These are phyloP conservation scores for Earliella scabrosa DNA, from an alignment of 1,284 basidiomycete genomes.

Conservation along the genomic window DNA sequence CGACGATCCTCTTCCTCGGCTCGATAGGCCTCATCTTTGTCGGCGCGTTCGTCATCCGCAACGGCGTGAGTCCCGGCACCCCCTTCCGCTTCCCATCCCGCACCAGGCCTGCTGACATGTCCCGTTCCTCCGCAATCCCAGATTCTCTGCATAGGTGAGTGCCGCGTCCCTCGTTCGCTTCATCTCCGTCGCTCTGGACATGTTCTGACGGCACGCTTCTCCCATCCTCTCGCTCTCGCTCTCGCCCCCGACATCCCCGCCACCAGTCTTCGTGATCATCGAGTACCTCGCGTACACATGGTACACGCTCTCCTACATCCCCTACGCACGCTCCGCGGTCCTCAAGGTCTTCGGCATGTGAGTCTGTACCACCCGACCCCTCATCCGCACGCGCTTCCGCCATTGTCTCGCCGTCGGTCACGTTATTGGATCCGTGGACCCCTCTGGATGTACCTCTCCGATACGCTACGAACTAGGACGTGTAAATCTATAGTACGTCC, in stretches of 20 bases:
- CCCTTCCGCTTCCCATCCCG: neutral
- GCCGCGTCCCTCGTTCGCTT: neutral
- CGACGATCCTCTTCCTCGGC: slow-evolving; percentile 78
- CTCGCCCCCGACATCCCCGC: too few species aligned
- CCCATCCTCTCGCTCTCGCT: too few species aligned
- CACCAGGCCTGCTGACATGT: slow-evolving; percentile 1
- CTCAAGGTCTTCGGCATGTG: slow-evolving; percentile 65
- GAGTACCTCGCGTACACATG: slow-evolving; percentile 87
- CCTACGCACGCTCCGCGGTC: slow-evolving; percentile 80
- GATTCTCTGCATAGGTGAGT: slow-evolving; percentile 54
- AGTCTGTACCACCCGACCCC: neutral
- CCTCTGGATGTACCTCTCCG: slow-evolving; percentile 8
- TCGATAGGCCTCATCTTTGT: slow-evolving; percentile 83
- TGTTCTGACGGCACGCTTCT: too few species aligned
- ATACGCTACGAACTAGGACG: slow-evolving; percentile 4
- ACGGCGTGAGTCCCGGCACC: slow-evolving; percentile 52
- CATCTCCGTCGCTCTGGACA: slow-evolving; percentile 17
- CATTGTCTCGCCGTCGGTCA: neutral
- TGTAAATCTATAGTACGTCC: slow-evolving; percentile 15
- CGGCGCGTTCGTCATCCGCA: slow-evolving; percentile 75
- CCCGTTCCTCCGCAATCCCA: slow-evolving; percentile 20
- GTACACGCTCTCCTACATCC: slow-evolving; percentile 86
- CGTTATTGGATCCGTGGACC: neutral
- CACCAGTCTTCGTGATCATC: slow-evolving; percentile 83
- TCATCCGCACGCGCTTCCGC: neutral